Base-by-base conservation (phyloP, 306 rosid species). In the Pyrus betulifolia region DNA sequence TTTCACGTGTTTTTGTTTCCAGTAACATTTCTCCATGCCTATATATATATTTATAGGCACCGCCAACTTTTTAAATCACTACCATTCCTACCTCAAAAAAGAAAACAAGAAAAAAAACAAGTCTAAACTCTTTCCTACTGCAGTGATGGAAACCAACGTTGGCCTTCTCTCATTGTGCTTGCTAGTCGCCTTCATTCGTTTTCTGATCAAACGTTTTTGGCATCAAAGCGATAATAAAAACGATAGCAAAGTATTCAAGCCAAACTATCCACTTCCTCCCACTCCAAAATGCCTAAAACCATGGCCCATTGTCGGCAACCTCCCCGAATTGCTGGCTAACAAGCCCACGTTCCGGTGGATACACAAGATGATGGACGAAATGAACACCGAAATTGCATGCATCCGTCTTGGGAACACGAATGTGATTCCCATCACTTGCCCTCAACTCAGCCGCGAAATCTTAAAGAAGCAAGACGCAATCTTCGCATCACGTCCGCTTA, bases 341-440 rank as follows among this genome's bases (percentile, higher is more conserved):
- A 62, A 25, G 38, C 67, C 67, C 67, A 13, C 40, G 2, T 57
- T 21, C 14, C 31, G 51, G 51, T 85, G 87, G 89, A 83, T 85
- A 15, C 86, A 78, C 57, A 51, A 75, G 7, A 13, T 81, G 0
- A 76, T 87, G 89, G 74, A 78, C 21, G 69, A 76, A 31, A 4
- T 80, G 49, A 44, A 83, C 75, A 76, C 88, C 0, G 83, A 83
- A 14, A 85, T 87, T 4, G 83, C 84, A 9, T 83, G 91, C n/a
- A 64, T 83, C 58, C 81, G 84, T 44, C 1, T 83, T 14, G 91
- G 87, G 49, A 81, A 75, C 44, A 67, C 76, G 51, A 71, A 83
- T 66, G 81, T 85, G 0, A 75, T 88, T 17, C 81, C 83, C 0
- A 80, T 85, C 4, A 79, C 51, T 33, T 38, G 57, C 23, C 81